Evolutionary conservation across 352 stramenopile species (phyloP), one percentile per base, ranked within the genome.

Genomic region (Phytophthora fragariae): DNA sequence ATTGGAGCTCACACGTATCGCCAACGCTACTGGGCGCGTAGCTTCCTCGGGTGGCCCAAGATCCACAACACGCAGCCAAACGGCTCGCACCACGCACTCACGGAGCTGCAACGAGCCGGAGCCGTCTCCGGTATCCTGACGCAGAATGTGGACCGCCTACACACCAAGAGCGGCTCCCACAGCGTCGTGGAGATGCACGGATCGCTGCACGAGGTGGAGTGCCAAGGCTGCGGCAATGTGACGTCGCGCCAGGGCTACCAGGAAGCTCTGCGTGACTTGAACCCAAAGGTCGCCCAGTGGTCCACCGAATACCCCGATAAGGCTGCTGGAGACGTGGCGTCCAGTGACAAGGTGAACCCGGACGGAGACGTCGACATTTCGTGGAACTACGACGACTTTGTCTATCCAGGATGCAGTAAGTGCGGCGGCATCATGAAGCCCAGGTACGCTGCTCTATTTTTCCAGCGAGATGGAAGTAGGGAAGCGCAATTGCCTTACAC

Each of bases 91-190:
- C 33, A 83, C 29, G 92, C 94, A 15, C 63, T 99, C 9, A 90
- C 97, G 2, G 59, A 69, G 27, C 77, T 99, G 24, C 89, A 96
- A 70, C 79, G 71, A 14, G 55, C 52, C 12, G 72, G 68, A 0
- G 66, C 84, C 2, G 65, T 94, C 29, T 80, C 77, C 0, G 79
- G 85, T 49, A 88, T 99, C 21, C 84, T 99, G 39, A 99, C 97
- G 12, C 98, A 99, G 81, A 99, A 99, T 76, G 97, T 99, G n/a
- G 98, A 99, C 77, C 81, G 83, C 0, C 81, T 99, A 57, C 98
- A 99, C 83, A 81, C 89, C 12, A 93, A 92, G 69, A 97, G 93
- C 27, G 98, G 97, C 9, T 91, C 88, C 6, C 65, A 77, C 24
- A 83, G 95, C 46, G 94, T 99, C 24, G 82, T 99, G 7, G 94